phyloP scores from a whole-genome alignment of 805 yeast species.

The Saturnispora halmiae region DNA sequence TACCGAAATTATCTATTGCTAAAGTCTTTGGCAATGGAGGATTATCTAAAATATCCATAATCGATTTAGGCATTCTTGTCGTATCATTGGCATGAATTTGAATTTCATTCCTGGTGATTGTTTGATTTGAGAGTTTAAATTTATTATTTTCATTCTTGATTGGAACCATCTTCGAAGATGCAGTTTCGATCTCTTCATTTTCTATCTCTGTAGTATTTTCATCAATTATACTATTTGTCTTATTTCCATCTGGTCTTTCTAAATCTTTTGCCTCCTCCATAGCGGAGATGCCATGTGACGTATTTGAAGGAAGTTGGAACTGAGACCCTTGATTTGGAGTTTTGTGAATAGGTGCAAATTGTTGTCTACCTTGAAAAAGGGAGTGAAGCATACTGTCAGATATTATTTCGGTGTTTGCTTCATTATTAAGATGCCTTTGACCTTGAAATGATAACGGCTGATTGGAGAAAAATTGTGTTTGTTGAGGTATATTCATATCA shows the following conservation, averaged over 20 bases:
- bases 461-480: neutral
- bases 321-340: neutral
- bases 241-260: neutral
- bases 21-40: conserved; percentile 37
- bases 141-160: conserved; percentile 15
- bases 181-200: conserved; percentile 6
- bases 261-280: neutral
- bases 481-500: too few species aligned
- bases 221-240: neutral
- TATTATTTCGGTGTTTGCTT: conserved; percentile 17
- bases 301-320: too few species aligned
- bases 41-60: conserved; percentile 43
- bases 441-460: neutral
- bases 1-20: conserved; percentile 30
- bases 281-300: neutral
- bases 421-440: neutral
- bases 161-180: conserved; percentile 9
- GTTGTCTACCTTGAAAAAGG: conserved; percentile 40
- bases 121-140: conserved; percentile 12
- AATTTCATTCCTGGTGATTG: conserved; percentile 24
- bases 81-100: conserved; percentile 27
- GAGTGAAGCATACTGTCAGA: conserved; percentile 43
- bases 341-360: neutral
- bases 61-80: conserved; percentile 42
- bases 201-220: conserved; percentile 1